Base-by-base conservation (phyloP, 2,329 filamentous ascomycete genomes). In the Rhynchosporium secalis region DNA sequence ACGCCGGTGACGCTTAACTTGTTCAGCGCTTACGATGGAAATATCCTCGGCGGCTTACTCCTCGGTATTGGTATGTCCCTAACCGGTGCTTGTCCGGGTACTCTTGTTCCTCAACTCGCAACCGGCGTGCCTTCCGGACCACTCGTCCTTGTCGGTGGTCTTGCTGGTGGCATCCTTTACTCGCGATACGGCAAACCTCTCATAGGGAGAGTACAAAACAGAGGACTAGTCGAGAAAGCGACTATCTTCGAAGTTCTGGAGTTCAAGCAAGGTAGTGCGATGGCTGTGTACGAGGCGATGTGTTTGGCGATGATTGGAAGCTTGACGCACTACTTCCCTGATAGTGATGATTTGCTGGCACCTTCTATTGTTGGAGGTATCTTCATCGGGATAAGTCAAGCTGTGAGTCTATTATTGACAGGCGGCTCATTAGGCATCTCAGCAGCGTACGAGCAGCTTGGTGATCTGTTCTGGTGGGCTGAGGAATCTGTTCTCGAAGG, bases 41-140 rank as follows among this genome's bases (percentile, higher is more conserved):
- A 90, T 72, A 74, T 89, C 52, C 67, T 88, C 66, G 87, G 87
- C 60, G 87, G 87, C 4, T 70, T 78, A 15, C 74, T 89, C 2
- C 79, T 88, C 31, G 87, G 87, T 41, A 72, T 81, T n/a, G 87
- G 87, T 60, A 88, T 90, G 86, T 80, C 84, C 5, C 75, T 89
- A 15, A 82, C 86, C 0, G 86, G 86, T 8, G 82, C 86, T 0
- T 89, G 87, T 63, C 86, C 87, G 0, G 87, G 87, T 0, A 87
- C 85, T 1, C 78, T 88, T 3, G 79, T 87, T 52, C 81, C 82
- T 0, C 86, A 90, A 72, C 70, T 84, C 10, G 84, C 28, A 46
- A 47, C 55, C n/a, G 55, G 46, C 5, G 64, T 80, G 10, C 20
- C 54, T 29, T 62, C 59, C 20, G 48, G 58, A 4, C 51, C 51